Evolutionary conservation across 495 filamentous ascomycete species (phyloP).

Genomic region (Immersiella caudata): DNA sequence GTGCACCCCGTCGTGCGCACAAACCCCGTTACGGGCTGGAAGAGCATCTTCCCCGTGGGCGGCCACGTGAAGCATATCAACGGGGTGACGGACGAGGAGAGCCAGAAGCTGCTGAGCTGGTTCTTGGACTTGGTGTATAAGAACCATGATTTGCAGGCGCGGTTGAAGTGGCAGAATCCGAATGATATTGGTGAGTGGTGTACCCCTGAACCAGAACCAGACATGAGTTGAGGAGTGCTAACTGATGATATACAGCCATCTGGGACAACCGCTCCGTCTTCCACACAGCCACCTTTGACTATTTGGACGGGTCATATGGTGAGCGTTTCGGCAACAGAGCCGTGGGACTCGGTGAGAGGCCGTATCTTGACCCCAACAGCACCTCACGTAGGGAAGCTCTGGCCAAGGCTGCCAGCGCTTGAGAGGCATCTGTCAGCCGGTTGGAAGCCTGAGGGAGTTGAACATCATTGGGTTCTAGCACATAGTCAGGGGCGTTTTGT

Average conservation of each 20-base stretch:
- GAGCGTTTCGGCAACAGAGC: slow-evolving; percentile 63
- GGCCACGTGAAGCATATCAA: slow-evolving; percentile 66
- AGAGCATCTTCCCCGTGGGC: slow-evolving; percentile 67
- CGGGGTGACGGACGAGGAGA: slow-evolving; percentile 65
- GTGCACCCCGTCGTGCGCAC: slow-evolving; percentile 73
- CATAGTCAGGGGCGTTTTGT: too few relatives aligned
- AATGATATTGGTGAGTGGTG: slow-evolving; percentile 55
- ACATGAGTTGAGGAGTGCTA: background rate
- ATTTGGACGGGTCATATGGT: slow-evolving; percentile 54
- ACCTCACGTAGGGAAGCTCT: slow-evolving; percentile 59
- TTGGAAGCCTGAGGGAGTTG: background rate
- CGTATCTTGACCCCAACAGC: slow-evolving; percentile 64
- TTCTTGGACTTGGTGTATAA: slow-evolving; percentile 62
- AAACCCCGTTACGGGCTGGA: slow-evolving; percentile 81
- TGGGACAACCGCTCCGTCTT: slow-evolving; percentile 76
- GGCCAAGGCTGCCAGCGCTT: slow-evolving; percentile 21
- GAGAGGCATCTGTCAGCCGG: background rate
- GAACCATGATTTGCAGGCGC: slow-evolving; percentile 76
- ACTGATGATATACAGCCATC: slow-evolving; percentile 53
- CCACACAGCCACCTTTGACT: slow-evolving; percentile 71
- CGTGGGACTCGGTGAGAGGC: slow-evolving; percentile 66
- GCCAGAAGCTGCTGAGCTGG: slow-evolving; percentile 58
- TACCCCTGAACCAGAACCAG: background rate
- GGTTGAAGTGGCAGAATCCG: slow-evolving; percentile 63
- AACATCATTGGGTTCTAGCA: background rate